Evolutionary conservation across 164 flowering plant species (phyloP).

Genomic region (Vitis cinerea): DNA sequence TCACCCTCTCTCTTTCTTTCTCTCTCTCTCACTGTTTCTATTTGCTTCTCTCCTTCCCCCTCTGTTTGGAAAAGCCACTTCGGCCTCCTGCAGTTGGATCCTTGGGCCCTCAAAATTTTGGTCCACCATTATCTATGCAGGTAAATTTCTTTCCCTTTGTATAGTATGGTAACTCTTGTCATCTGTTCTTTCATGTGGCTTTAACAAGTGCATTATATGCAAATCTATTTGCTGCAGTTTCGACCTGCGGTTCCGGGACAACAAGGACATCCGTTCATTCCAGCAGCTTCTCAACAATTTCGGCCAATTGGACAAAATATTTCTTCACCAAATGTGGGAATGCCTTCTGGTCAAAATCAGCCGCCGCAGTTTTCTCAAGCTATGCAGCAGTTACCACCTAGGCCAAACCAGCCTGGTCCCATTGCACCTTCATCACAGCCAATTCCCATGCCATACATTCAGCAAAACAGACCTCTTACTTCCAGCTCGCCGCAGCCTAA

Average conservation of each 20-base stretch:
- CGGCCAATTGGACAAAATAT: slow-evolving; percentile 56
- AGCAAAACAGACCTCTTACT: slow-evolving; percentile 49
- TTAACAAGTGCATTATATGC: neutral
- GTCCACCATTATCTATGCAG: slow-evolving; percentile 57
- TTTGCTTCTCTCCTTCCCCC: neutral
- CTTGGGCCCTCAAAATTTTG: slow-evolving; percentile 56
- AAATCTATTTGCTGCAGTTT: slow-evolving; percentile 45
- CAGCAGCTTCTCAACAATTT: slow-evolving; percentile 59
- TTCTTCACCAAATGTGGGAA: slow-evolving; percentile 42
- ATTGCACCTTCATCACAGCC: slow-evolving; percentile 57
- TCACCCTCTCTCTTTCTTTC: neutral
- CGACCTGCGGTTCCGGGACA: slow-evolving; percentile 63
- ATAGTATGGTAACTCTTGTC: neutral
- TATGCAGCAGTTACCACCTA: slow-evolving; percentile 65
- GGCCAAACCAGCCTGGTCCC: slow-evolving; percentile 61
- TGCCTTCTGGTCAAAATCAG: slow-evolving; percentile 53
- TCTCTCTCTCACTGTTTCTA: neutral
- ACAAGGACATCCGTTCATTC: slow-evolving; percentile 57
- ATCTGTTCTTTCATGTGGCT: neutral
- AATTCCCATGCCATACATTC: slow-evolving; percentile 51
- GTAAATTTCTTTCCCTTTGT: slow-evolving; percentile 26
- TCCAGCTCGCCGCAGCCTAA: slow-evolving; percentile 49
- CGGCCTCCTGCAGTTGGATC: slow-evolving; percentile 59
- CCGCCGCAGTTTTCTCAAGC: slow-evolving; percentile 66
- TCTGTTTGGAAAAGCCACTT: slow-evolving; percentile 37